Percentiles rank a stretch among this genome's conserved stretches.
These are phyloP conservation scores for Anthoceros angustus DNA, from an alignment of 225 moss, liverwort and hornwort species.

Conservation along the genomic window DNA sequence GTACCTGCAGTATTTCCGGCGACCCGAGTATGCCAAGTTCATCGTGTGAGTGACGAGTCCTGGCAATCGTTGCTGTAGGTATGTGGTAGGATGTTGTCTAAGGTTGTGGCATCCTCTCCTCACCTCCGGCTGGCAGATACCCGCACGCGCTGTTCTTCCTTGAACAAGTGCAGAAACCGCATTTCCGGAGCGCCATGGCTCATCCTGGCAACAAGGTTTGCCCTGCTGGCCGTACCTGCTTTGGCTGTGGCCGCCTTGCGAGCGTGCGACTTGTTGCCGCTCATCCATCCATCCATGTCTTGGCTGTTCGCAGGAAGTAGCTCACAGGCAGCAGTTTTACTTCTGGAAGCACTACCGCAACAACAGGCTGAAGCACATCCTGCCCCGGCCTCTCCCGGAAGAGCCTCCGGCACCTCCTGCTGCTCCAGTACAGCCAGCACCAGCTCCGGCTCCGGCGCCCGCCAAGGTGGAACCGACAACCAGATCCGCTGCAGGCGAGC, in stretches of 20 bases:
- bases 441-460: constrained; percentile 47
- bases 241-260: background rate
- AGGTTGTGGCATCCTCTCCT: too few relatives aligned
- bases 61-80: background rate
- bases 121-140: constrained; percentile 30
- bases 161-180: constrained; percentile 73
- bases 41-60: background rate
- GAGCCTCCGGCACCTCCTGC: constrained; percentile 51
- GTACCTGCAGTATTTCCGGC: background rate
- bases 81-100: background rate
- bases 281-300: background rate
- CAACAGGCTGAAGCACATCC: constrained; percentile 83
- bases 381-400: constrained; percentile 69
- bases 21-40: constrained; percentile 2
- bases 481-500: constrained; percentile 68
- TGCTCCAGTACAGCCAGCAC: constrained; percentile 50
- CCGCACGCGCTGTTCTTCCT: constrained; percentile 85
- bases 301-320: constrained; percentile 50
- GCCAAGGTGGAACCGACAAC: constrained; percentile 67
- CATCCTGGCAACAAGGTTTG: constrained; percentile 88
- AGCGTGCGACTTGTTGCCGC: background rate
- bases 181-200: constrained; percentile 85
- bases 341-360: constrained; percentile 90
- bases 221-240: background rate
- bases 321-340: constrained; percentile 89